Percentiles rank a stretch among this genome's conserved stretches.
These are phyloP conservation scores for Glycine tomentella DNA, from an alignment of 306 rosid genomes.

Conservation along the genomic window DNA sequence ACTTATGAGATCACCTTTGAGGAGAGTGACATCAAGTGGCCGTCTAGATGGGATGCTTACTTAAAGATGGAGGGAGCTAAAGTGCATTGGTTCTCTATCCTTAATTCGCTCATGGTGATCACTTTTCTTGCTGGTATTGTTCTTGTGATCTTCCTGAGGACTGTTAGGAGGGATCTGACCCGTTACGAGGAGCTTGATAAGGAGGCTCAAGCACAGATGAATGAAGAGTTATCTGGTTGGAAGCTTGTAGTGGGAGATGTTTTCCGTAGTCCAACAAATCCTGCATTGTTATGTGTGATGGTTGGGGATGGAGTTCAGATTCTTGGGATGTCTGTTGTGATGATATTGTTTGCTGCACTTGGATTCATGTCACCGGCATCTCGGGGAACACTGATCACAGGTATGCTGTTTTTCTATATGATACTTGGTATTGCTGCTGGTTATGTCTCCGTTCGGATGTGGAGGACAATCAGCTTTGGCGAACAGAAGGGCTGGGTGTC, in stretches of 20 bases:
- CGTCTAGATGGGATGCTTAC: slow-evolving; percentile 88
- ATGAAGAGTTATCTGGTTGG: slow-evolving; percentile 85
- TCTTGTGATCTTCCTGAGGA: slow-evolving; percentile 76
- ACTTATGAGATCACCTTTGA: slow-evolving; percentile 75
- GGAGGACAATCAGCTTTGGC: slow-evolving; percentile 74
- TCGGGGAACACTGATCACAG: slow-evolving; percentile 72
- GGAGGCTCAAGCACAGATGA: slow-evolving; percentile 87
- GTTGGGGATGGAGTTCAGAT: slow-evolving; percentile 86
- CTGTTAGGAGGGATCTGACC: slow-evolving; percentile 76
- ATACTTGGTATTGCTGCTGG: slow-evolving; percentile 81
- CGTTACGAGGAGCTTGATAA: slow-evolving; percentile 85
- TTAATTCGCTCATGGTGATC: slow-evolving; percentile 79
- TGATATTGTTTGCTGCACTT: slow-evolving; percentile 79
- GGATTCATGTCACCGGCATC: slow-evolving; percentile 91
- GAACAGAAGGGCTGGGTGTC: slow-evolving; percentile 75
- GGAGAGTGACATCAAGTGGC: slow-evolving; percentile 88
- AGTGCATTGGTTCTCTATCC: slow-evolving; percentile 86
- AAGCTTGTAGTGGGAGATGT: slow-evolving; percentile 88
- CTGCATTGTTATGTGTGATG: slow-evolving; percentile 72
- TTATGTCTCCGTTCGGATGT: slow-evolving; percentile 78
- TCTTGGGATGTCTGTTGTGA: slow-evolving; percentile 83
- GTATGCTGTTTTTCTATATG: slow-evolving; percentile 79
- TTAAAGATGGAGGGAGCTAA: slow-evolving; percentile 88
- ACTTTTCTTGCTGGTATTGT: slow-evolving; percentile 80
- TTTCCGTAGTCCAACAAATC: slow-evolving; percentile 70